Conservation (phyloP, 768 basidiomycete species). For the Lactarius vividus region DNA sequence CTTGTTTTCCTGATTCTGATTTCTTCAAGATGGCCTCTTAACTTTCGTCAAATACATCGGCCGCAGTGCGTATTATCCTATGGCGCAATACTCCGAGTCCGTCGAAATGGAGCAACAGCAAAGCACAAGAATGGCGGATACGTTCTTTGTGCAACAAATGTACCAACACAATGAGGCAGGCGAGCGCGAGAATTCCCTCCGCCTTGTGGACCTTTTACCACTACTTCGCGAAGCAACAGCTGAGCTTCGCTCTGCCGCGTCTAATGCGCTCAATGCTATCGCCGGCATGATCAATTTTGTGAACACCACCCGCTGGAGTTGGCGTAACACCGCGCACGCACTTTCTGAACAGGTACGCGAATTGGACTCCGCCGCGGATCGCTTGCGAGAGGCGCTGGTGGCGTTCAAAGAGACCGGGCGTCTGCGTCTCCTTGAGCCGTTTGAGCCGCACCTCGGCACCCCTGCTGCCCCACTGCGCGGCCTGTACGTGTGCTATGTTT, state of each 20-base stretch:
- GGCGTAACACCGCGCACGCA: conserved; percentile 26
- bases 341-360: conserved; percentile 24
- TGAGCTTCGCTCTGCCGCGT: conserved; percentile 36
- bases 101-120: conserved; percentile 17
- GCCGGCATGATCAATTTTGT: conserved; percentile 33
- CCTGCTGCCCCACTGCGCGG: conserved; percentile 36
- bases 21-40: conserved; percentile 36
- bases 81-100: conserved; percentile 12
- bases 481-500: conserved; percentile 52
- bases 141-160: conserved; percentile 38
- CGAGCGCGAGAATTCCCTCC: conserved; percentile 35
- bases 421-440: conserved; percentile 43
- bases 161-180: conserved; percentile 30
- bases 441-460: conserved; percentile 37
- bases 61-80: conserved; percentile 18
- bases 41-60: conserved; percentile 35
- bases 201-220: conserved; percentile 38
- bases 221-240: conserved; percentile 36
- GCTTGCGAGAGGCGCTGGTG: conserved; percentile 32
- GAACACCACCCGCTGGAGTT: conserved; percentile 38
- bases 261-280: conserved; percentile 32
- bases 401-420: conserved; percentile 38
- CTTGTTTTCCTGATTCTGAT: conserved; percentile 4
- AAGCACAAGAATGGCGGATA: conserved; percentile 33
- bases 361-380: conserved; percentile 33